A percentile compares a stretch with the other conserved stretches of the same genome.
These are phyloP conservation scores for Aspergillus piperis DNA, from an alignment of 2,329 filamentous ascomycete species.

Conservation along the genomic window DNA sequence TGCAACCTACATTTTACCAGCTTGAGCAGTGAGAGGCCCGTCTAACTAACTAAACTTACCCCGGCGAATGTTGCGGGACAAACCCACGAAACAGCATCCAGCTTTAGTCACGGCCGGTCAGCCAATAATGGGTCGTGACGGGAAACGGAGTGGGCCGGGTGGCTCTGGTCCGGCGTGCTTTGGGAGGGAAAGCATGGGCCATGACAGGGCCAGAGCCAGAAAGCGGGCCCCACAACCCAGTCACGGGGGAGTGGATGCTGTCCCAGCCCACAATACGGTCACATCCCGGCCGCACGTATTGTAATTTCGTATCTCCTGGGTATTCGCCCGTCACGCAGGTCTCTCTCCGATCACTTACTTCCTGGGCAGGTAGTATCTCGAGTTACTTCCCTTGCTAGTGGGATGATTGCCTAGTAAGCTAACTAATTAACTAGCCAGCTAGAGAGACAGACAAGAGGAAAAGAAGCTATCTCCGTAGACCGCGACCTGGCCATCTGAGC, in stretches of 20 bases:
- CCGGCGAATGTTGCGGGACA: constrained; percentile 25
- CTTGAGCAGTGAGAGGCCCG: constrained; percentile 7
- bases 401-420: background rate
- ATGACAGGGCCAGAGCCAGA: constrained; percentile 24
- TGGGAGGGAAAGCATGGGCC: constrained; percentile 21
- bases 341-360: background rate
- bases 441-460: background rate
- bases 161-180: constrained; percentile 8
- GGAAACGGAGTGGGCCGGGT: constrained; percentile 1
- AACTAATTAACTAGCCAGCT: background rate
- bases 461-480: no score
- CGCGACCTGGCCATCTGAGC: no score
- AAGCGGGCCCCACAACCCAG: constrained; percentile 14
- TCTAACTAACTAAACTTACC: constrained; percentile 12
- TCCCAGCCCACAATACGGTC: constrained; percentile 11
- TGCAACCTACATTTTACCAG: background rate
- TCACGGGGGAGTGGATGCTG: constrained; percentile 15
- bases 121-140: constrained; percentile 10
- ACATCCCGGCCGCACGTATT: constrained; percentile 6
- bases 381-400: background rate
- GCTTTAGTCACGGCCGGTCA: background rate
- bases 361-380: background rate
- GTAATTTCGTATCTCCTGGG: background rate
- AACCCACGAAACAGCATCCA: constrained; percentile 23
- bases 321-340: background rate